phyloP scores from a whole-genome alignment of 305 asterid genomes.

The Fraxinus angustifolia region DNA sequence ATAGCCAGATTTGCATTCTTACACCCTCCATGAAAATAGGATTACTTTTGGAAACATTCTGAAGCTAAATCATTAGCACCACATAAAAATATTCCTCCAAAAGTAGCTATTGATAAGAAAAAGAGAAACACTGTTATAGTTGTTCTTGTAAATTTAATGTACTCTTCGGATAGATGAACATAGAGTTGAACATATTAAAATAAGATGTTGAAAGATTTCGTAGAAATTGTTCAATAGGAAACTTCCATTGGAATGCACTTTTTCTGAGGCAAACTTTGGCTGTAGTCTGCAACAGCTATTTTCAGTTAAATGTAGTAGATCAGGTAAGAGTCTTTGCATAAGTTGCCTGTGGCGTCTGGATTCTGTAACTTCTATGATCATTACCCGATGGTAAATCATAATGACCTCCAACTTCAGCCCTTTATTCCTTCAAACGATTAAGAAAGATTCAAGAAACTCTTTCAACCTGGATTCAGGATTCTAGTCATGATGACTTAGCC shows the following conservation, averaged over 20 bases:
- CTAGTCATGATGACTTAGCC: background rate
- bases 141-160: background rate
- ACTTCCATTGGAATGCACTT: background rate
- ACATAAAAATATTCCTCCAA: background rate
- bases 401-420: background rate
- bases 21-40: background rate
- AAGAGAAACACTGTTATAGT: background rate
- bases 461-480: background rate
- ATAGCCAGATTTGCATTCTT: background rate
- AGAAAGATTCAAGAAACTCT: background rate
- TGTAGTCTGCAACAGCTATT: background rate
- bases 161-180: background rate
- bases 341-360: background rate
- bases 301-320: background rate
- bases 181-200: background rate
- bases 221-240: background rate
- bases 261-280: background rate
- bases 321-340: background rate
- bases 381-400: background rate
- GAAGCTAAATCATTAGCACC: background rate
- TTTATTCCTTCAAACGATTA: background rate
- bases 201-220: background rate
- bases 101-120: background rate
- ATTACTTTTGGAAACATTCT: background rate
- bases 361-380: background rate